A percentile compares a stretch with the other conserved stretches of the same genome.
These are phyloP conservation scores for Pterulicium gracile DNA, from an alignment of 1,284 basidiomycete genomes.

Conservation along the genomic window DNA sequence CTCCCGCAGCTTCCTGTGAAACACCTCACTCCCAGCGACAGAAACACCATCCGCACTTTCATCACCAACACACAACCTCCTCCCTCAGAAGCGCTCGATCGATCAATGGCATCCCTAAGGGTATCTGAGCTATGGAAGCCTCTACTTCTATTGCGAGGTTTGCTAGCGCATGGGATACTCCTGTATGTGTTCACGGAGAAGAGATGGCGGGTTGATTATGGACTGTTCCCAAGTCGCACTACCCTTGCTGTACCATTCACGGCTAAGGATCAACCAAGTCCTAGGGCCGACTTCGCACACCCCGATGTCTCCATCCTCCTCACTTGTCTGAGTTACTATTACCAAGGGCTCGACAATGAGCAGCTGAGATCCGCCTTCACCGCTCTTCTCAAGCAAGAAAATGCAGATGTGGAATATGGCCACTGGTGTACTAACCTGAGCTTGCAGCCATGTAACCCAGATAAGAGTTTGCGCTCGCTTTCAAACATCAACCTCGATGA, in stretches of 20 bases:
- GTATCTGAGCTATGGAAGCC: conserved; percentile 17
- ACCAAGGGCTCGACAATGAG: conserved; percentile 29
- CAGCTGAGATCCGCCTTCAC: conserved; percentile 31
- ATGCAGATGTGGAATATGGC: conserved; percentile 31
- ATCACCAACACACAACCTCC: not conserved
- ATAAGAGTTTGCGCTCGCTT: conserved; percentile 17
- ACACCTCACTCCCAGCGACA: not conserved
- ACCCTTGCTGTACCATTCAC: conserved; percentile 42
- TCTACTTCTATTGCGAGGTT: conserved; percentile 33
- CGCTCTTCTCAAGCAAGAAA: conserved; percentile 30
- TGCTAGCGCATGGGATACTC: conserved; percentile 32
- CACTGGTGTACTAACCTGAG: conserved; percentile 22
- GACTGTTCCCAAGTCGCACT: conserved; percentile 30
- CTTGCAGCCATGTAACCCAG: not conserved
- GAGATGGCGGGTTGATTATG: conserved; percentile 44
- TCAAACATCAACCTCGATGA: conserved; percentile 33
- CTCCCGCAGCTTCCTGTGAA: not conserved
- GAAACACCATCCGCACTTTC: not conserved
- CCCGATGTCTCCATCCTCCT: conserved; percentile 37
- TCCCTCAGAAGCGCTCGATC: conserved; percentile 8
- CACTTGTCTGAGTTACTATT: conserved; percentile 43
- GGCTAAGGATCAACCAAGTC: conserved; percentile 39
- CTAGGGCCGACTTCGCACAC: conserved; percentile 43
- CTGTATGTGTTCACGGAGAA: conserved; percentile 27
- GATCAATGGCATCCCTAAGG: conserved; percentile 11